Evolutionary conservation across 2,329 filamentous ascomycete species (phyloP), one percentile per base, ranked within the genome.

Genomic region (Talaromyces sp.): DNA sequence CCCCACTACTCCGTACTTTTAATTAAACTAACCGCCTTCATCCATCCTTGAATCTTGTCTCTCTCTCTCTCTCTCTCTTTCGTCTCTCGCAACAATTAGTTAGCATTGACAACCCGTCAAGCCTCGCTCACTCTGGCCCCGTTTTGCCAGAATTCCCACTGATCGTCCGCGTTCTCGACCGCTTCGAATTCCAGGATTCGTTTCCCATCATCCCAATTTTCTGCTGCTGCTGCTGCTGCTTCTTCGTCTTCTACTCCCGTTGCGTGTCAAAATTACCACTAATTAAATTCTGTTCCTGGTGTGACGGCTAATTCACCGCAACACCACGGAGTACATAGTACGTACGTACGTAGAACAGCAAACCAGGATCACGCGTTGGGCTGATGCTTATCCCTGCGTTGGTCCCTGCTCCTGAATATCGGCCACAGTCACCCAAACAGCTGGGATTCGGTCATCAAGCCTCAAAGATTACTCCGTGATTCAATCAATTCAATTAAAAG

Each of bases 111-210:
- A 52, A 35, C 11, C 28, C 35, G 21, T 59, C 35, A 46, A 46
- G 56, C 39, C 56, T 58, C 40, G 39, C 55, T 31, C 33, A 31
- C 44, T 37, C n/a, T 54, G 44, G 46, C 58, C 44, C 46, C 44
- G 35, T 31, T 54, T 31, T 12, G 18, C 46, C 23, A 9, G 7
- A 50, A 28, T 50, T 54, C 31, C 50, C 50, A 54, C 28, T 54
- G 59, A 61, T 61, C 59, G 48, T 40, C 59, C 48, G 48, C n/a
- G 48, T 61, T 61, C 59, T 55, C 48, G 59, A 25, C 59, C 59
- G 9, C 33, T 40, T 54, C 21, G n/a, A n/a, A 35, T 60, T 18
- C 6, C 28, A n/a, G 4, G 2, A 25, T 28, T 21, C 44, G 9
- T 48, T n/a, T 6, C 12, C 23, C 37, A n/a, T 54, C 28, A 35